Conservation (phyloP, 495 filamentous ascomycete genomes). For the Mycothermus thermophilus region DNA sequence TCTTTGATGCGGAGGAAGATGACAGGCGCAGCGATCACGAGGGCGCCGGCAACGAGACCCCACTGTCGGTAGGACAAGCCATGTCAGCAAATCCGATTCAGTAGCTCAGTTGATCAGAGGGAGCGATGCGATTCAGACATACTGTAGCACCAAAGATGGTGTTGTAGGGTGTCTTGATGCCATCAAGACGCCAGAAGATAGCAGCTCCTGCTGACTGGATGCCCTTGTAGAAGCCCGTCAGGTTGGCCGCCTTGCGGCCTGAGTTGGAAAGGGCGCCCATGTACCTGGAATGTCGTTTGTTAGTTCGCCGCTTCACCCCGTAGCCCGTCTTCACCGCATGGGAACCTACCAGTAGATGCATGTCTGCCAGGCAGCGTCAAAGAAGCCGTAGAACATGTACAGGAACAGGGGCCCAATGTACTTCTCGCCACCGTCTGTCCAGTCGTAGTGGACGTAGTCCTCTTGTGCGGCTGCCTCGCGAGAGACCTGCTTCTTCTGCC, state of each 20-base stretch:
- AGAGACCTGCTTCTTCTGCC: constrained; percentile 45
- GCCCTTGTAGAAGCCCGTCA: constrained; percentile 90
- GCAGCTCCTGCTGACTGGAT: constrained; percentile 88
- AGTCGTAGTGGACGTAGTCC: constrained; percentile 39
- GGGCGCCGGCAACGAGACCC: constrained; percentile 55
- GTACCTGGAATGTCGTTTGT: constrained; percentile 38
- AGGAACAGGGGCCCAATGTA: constrained; percentile 79
- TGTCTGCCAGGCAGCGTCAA: constrained; percentile 77
- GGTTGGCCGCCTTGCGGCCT: constrained; percentile 79
- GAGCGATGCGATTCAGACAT: constrained; percentile 8
- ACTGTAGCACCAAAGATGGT: constrained; percentile 41
- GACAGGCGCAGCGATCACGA: constrained; percentile 65
- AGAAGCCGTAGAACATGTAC: constrained; percentile 90
- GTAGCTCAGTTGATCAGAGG: not conserved
- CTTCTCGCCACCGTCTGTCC: constrained; percentile 37
- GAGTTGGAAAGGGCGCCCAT: constrained; percentile 92
- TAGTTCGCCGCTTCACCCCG: not conserved
- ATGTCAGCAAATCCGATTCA: constrained; percentile 5
- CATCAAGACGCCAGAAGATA: constrained; percentile 73
- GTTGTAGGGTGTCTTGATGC: constrained; percentile 47
- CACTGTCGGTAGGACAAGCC: constrained; percentile 41
- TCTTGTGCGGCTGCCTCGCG: constrained; percentile 33
- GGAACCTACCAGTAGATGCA: constrained; percentile 67
- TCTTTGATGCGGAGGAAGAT: constrained; percentile 70
- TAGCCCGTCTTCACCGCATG: not conserved